These are phyloP conservation scores for Austroboletus olivaceoglutinosus DNA, from an alignment of 1,284 basidiomycete species.

Conservation along the genomic window DNA sequence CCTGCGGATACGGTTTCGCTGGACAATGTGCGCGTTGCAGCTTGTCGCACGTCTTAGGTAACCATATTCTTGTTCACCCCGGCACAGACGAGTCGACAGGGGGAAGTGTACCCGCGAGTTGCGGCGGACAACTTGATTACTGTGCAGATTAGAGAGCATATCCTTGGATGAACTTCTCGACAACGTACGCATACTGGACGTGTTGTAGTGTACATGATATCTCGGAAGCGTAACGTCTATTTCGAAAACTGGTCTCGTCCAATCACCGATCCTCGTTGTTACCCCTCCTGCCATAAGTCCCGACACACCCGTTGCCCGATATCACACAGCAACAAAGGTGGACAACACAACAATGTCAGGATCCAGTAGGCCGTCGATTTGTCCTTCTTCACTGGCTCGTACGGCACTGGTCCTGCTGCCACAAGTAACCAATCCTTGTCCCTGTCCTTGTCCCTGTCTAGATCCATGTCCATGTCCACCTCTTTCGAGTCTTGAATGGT, in stretches of 20 bases:
- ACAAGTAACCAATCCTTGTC: neutral
- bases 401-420: neutral
- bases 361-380: constrained; percentile 5
- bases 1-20: too few relatives aligned
- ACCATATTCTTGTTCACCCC: neutral
- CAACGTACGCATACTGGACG: too few relatives aligned
- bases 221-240: too few relatives aligned
- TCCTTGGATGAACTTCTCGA: neutral
- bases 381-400: constrained; percentile 6
- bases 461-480: neutral
- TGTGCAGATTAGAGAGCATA: neutral
- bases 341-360: too few relatives aligned
- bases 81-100: neutral
- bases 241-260: too few relatives aligned
- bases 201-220: too few relatives aligned
- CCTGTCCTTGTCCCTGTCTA: neutral
- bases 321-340: constrained; percentile 51
- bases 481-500: neutral
- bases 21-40: neutral
- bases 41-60: neutral
- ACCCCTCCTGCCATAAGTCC: constrained; percentile 18
- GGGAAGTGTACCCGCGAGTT: neutral
- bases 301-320: constrained; percentile 5
- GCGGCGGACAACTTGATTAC: neutral
- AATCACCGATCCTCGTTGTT: neutral